A percentile compares a stretch with the other conserved stretches of the same genome.
Conservation (phyloP, 768 basidiomycete genomes). For the Leccinum variicolor region DNA sequence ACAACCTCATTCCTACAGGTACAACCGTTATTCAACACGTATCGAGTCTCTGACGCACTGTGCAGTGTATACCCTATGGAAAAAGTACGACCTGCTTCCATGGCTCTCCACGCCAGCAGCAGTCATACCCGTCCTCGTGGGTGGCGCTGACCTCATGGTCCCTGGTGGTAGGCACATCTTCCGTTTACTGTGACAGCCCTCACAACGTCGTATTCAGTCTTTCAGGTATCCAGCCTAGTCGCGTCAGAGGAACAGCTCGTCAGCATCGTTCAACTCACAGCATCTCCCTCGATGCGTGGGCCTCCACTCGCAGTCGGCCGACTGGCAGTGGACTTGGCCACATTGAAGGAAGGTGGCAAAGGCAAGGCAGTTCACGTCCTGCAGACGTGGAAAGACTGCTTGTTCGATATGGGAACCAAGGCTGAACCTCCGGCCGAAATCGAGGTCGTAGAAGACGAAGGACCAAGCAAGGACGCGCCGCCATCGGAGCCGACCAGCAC, state of each 20-base stretch:
- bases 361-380: conserved; percentile 75
- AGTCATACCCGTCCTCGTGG: conserved; percentile 67
- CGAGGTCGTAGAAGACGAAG: conserved; percentile 20
- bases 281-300: conserved; percentile 25
- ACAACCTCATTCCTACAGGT: conserved; percentile 72
- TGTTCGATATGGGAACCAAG: conserved; percentile 74
- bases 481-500: conserved; percentile 6
- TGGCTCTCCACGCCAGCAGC: conserved; percentile 65
- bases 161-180: conserved; percentile 62
- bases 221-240: conserved; percentile 43
- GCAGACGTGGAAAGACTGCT: conserved; percentile 74
- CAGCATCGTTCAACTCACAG: conserved; percentile 51
- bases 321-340: conserved; percentile 55
- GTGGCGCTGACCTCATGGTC: conserved; percentile 88
- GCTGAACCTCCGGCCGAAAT: conserved; percentile 48
- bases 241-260: conserved; percentile 54
- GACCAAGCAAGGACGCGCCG: conserved; percentile 5
- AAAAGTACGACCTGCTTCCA: conserved; percentile 63
- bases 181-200: background rate
- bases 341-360: conserved; percentile 50
- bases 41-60: background rate
- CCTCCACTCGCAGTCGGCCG: conserved; percentile 74
- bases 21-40: background rate
- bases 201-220: conserved; percentile 41
- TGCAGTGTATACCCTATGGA: conserved; percentile 76